A percentile compares a stretch with the other conserved stretches of the same genome.
Evolutionary conservation across 176 grass and related monocot species (phyloP).

Genomic region (Alloteropsis semialata): DNA sequence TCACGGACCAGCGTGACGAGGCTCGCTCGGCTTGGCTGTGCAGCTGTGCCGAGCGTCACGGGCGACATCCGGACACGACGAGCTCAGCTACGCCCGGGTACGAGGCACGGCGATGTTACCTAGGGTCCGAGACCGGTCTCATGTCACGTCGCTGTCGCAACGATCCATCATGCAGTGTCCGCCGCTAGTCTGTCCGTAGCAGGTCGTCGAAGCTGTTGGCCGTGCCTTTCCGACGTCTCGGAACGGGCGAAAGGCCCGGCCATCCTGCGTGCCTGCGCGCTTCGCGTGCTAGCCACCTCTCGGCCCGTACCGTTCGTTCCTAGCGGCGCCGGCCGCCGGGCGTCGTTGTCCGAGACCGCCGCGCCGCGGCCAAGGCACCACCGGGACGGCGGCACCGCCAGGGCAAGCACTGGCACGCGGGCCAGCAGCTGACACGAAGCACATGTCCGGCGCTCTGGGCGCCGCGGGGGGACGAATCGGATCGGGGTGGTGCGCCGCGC

Average conservation of each 20-base stretch:
- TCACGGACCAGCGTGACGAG: conserved; percentile 4
- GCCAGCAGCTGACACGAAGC: conserved; percentile 30
- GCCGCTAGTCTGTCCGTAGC: neutral
- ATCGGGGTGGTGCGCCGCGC: conserved; percentile 1
- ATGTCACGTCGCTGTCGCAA: conserved; percentile 21
- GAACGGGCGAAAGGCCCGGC: neutral
- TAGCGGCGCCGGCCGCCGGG: too few species aligned
- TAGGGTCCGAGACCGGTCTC: too few species aligned
- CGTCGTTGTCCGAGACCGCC: neutral
- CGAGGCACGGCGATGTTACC: neutral
- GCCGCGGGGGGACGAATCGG: neutral
- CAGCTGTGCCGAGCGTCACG: too few species aligned
- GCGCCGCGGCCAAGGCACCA: neutral
- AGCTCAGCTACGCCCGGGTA: too few species aligned
- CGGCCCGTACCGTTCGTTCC: neutral
- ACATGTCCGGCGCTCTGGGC: neutral
- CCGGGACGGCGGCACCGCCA: too few species aligned
- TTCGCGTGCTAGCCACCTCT: neutral
- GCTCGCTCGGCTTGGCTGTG: neutral
- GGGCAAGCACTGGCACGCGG: neutral
- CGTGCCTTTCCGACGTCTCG: neutral
- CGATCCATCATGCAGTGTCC: neutral
- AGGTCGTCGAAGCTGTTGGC: neutral
- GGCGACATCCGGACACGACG: neutral
- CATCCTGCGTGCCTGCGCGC: neutral